Conservation (phyloP, 495 filamentous ascomycete genomes). For the Neurospora sp. region DNA sequence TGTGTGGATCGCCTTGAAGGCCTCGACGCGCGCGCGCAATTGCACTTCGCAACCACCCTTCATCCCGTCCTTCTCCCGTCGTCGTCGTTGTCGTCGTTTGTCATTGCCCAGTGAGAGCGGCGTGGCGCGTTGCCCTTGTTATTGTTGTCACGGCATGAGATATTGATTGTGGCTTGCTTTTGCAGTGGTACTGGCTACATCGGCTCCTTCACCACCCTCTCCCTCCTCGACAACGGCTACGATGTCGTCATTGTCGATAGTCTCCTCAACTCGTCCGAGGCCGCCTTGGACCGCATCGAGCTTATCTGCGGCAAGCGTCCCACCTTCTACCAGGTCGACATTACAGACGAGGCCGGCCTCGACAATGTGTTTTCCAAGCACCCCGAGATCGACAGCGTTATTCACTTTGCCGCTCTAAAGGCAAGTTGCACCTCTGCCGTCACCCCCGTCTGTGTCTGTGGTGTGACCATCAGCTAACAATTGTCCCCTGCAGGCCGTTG, state of each 20-base stretch:
- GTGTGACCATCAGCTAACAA: constrained; percentile 1
- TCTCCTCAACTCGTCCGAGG: constrained; percentile 88
- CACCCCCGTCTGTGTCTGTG: not conserved
- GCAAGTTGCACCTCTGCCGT: constrained; percentile 33
- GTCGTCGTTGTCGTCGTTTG: not conserved
- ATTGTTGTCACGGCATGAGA: not conserved
- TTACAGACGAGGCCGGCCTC: constrained; percentile 73
- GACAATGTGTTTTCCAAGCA: constrained; percentile 84
- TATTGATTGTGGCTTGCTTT: constrained; percentile 11
- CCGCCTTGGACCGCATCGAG: constrained; percentile 86
- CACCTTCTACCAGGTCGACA: constrained; percentile 73
- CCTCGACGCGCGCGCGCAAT: not conserved
- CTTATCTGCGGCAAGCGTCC: constrained; percentile 85
- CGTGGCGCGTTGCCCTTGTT: not conserved
- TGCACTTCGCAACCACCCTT: not conserved
- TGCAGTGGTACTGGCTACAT: constrained; percentile 95
- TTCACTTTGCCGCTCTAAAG: constrained; percentile 98
- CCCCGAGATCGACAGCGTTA: constrained; percentile 91
- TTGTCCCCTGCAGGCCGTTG: constrained; percentile 59
- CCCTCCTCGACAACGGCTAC: constrained; percentile 87
- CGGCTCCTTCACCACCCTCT: constrained; percentile 90
- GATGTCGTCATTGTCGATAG: constrained; percentile 93
- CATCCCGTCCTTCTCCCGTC: not conserved
- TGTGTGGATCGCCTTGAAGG: not conserved
- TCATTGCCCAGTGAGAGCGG: not conserved